These are phyloP conservation scores for Tolypocladium ovalisporum DNA, from an alignment of 2,329 filamentous ascomycete species.

Conservation along the genomic window DNA sequence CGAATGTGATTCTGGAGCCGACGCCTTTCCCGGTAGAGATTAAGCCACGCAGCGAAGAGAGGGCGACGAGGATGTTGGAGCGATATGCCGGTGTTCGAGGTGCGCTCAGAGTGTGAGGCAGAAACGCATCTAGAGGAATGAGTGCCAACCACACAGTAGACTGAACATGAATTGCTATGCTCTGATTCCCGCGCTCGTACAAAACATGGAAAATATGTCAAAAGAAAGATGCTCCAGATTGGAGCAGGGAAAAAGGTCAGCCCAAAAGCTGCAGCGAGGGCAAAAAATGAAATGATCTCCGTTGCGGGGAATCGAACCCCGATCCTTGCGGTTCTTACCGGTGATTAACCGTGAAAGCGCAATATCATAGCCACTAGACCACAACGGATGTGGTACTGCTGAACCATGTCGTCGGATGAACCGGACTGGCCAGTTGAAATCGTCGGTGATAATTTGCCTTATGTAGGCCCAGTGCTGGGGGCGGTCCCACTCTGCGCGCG, in stretches of 20 bases:
- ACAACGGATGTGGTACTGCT: conserved; percentile 6
- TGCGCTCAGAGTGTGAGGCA: not conserved
- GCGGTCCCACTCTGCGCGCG: no score
- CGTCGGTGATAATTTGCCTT: not conserved
- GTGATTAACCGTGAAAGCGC: conserved; percentile 8
- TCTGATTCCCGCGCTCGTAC: not conserved
- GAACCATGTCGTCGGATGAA: conserved; percentile 3
- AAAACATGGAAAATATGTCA: not conserved
- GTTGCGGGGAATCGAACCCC: conserved; percentile 13
- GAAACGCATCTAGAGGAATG: no score
- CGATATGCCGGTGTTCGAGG: not conserved
- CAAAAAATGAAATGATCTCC: conserved; percentile 6
- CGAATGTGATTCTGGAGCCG: conserved; percentile 42
- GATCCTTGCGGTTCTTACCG: conserved; percentile 9
- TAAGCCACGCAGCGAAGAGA: conserved; percentile 21
- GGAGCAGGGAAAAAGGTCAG: not conserved
- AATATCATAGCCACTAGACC: conserved; percentile 13
- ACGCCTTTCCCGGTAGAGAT: conserved; percentile 34
- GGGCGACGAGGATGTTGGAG: not conserved
- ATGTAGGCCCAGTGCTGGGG: not conserved
- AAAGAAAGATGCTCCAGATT: no score
- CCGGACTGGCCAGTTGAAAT: not conserved
- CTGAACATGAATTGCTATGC: no score
- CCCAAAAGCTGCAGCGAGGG: conserved; percentile 3
- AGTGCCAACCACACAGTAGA: no score